These are phyloP conservation scores for Penicillium sp. DNA, from an alignment of 2,329 filamentous ascomycete species.

Conservation along the genomic window DNA sequence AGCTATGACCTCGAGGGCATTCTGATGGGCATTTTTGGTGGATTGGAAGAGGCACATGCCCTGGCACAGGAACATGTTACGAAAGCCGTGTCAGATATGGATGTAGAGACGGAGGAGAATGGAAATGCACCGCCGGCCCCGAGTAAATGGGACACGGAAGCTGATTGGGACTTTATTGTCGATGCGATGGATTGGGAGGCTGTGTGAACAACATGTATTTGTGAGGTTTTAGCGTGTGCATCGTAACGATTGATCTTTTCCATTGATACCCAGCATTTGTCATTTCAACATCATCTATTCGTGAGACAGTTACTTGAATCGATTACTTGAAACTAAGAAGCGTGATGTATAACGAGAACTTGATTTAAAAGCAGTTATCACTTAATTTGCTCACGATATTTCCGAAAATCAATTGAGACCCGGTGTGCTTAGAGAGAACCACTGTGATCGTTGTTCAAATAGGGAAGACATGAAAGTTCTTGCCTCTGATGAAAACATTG, in stretches of 20 bases:
- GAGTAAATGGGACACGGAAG: slow-evolving; percentile 27
- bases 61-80: slow-evolving; percentile 49
- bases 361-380: too few relatives aligned
- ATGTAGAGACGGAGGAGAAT: slow-evolving; percentile 1
- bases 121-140: neutral
- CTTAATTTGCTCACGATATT: too few relatives aligned
- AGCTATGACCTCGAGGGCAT: slow-evolving; percentile 62
- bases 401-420: too few relatives aligned
- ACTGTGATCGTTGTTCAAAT: too few relatives aligned
- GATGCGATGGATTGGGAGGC: slow-evolving; percentile 60
- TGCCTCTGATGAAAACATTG: too few relatives aligned
- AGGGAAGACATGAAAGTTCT: too few relatives aligned
- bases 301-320: neutral
- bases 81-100: slow-evolving; percentile 18
- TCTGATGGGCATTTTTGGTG: slow-evolving; percentile 53
- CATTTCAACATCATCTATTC: neutral
- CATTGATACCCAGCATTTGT: slow-evolving; percentile 3
- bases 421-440: too few relatives aligned
- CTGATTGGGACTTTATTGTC: slow-evolving; percentile 56
- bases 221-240: neutral
- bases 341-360: too few relatives aligned
- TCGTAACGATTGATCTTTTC: neutral
- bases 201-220: slow-evolving; percentile 18
- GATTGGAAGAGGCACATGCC: slow-evolving; percentile 56
- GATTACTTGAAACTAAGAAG: neutral